Base-by-base conservation (phyloP, 192 early-diverging fungal genomes). In the Radiomyces spectabilis region DNA sequence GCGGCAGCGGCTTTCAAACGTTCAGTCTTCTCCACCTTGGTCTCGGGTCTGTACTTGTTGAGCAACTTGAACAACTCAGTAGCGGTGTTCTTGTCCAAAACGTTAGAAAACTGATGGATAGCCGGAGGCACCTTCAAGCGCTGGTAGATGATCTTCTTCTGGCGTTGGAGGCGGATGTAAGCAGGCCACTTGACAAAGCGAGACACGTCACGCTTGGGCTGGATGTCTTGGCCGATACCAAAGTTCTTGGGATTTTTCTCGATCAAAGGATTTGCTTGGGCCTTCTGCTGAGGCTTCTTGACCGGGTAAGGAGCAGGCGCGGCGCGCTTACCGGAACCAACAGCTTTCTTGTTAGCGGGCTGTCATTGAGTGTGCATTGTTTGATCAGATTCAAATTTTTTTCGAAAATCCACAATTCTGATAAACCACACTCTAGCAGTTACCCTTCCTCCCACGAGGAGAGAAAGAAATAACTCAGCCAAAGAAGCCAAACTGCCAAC, bases 21-120 rank as follows among this genome's bases (percentile, higher is more conserved):
- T 49, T 80, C 66, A 79, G 87, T 89, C 88, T 99, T 99, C 79
- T 99, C 92, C 52, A 80, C 69, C 76, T 87, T 87, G 77, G 91
- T 92, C 82, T 99, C 97, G 54, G 97, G 94, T 69, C 94, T 91
- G 91, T 97, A 97, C 90, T 99, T 99, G 88, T 89, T 74, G 52
- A 88, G 76, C 67, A 99, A 86, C 83, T 93, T 94, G 92, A 99
- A 97, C 59, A 95, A 78, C 80, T 95, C 86, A 60, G 88, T 90
- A 65, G 97, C 95, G 61, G 91, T 95, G 87, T 95, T 97, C 85
- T 93, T 93, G 84, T 99, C 97, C 59, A 95, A 75, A 46, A 86
- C 85, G 80, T 94, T 85, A 67, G 91, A 86, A 87, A 99, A 99
- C 84, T 99, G 97, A 87, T 97, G 95, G 82, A 99, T 85, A 41